These are phyloP conservation scores for Pseudogymnoascus sp. DNA, from an alignment of 2,329 filamentous ascomycete species.

Conservation along the genomic window DNA sequence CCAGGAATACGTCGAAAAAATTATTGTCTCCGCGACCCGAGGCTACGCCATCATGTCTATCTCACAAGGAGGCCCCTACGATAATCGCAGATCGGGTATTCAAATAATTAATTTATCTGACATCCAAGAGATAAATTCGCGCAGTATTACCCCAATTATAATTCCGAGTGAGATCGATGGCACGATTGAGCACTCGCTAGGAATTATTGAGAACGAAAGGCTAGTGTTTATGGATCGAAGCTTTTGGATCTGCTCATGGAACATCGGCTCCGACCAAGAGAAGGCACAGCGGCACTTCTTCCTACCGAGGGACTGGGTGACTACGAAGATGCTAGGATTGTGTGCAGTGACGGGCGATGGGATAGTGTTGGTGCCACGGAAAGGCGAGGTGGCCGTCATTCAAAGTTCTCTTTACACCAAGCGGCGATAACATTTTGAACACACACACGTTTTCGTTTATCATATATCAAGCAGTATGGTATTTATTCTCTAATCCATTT, in stretches of 20 bases:
- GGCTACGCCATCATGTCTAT: neutral
- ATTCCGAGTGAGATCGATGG: neutral
- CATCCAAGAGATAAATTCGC: neutral
- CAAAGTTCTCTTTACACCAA: neutral
- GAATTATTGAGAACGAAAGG: conserved; percentile 3
- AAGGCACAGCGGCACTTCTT: conserved; percentile 7
- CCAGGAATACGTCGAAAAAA: neutral
- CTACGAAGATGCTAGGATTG: neutral
- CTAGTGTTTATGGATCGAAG: conserved; percentile 9
- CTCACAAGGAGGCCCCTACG: neutral
- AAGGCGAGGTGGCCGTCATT: conserved; percentile 10
- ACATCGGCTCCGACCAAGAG: neutral
- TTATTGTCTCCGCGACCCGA: neutral
- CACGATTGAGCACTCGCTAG: conserved; percentile 1
- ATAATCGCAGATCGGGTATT: neutral
- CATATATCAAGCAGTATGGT: neutral
- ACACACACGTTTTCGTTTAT: neutral
- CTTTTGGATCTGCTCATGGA: conserved; percentile 9
- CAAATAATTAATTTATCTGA: neutral
- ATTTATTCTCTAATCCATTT: neutral
- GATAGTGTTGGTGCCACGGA: conserved; percentile 1
- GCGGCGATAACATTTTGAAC: neutral
- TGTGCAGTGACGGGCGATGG: conserved; percentile 9
- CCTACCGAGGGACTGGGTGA: conserved; percentile 11
- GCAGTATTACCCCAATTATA: neutral